phyloP scores from a whole-genome alignment of 352 stramenopile genomes.

The Globisporangium sylvaticum region DNA sequence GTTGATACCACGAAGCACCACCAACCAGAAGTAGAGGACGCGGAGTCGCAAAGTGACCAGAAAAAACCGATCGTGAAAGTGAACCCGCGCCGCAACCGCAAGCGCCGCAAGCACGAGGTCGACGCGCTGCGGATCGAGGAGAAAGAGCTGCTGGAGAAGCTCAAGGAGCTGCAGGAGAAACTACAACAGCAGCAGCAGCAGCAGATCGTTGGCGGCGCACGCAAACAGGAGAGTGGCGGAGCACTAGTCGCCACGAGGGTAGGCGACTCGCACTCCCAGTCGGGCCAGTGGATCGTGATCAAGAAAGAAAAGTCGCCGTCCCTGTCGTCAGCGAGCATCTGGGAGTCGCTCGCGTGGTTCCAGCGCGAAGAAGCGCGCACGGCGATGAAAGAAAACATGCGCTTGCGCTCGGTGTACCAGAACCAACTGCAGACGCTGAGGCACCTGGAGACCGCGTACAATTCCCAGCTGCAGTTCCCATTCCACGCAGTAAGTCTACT shows the following conservation, averaged over 20 bases:
- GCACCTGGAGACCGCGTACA: background rate
- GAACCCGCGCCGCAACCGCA: slow-evolving; percentile 11
- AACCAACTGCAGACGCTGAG: background rate
- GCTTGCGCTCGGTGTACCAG: background rate
- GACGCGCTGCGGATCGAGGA: slow-evolving; percentile 5
- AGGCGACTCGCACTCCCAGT: background rate
- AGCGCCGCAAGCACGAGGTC: slow-evolving; percentile 12
- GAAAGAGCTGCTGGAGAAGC: background rate
- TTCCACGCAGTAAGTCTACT: background rate
- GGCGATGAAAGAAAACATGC: slow-evolving; percentile 2
- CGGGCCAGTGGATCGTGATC: background rate
- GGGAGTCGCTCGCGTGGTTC: slow-evolving; percentile 2
- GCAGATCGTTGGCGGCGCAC: too few species aligned
- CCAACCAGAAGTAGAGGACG: background rate
- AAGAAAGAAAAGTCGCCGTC: background rate
- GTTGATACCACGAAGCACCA: background rate
- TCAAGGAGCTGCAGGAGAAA: background rate
- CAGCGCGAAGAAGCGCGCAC: background rate
- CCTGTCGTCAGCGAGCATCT: background rate
- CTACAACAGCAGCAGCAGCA: background rate
- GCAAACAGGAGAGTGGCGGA: background rate
- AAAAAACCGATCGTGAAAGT: background rate
- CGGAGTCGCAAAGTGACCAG: background rate
- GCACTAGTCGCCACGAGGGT: background rate
- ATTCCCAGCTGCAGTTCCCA: background rate